Conservation (phyloP, 169 alveolate genomes). For the Plasmodium inui region DNA sequence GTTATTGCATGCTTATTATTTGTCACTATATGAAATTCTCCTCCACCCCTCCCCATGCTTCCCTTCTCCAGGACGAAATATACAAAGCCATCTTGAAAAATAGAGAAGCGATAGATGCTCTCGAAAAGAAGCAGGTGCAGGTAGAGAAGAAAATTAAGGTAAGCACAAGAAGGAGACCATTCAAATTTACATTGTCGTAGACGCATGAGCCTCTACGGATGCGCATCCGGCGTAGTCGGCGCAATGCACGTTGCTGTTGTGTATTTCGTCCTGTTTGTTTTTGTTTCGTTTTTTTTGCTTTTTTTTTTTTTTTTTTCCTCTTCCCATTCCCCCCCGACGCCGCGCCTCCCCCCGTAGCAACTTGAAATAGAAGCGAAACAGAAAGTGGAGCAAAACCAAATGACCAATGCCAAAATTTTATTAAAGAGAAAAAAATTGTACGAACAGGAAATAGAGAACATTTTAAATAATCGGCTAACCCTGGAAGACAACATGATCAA, state of each 20-base stretch:
- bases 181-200: neutral
- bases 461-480: conserved; percentile 79
- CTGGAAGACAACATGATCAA: conserved; percentile 85
- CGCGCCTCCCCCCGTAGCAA: conserved; percentile 30
- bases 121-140: conserved; percentile 75
- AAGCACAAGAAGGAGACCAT: neutral
- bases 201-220: neutral
- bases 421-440: conserved; percentile 81
- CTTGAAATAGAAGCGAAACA: conserved; percentile 72
- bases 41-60: neutral
- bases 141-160: conserved; percentile 75
- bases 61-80: conserved; percentile 47
- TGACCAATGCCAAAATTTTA: conserved; percentile 79
- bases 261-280: neutral
- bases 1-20: neutral
- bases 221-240: neutral
- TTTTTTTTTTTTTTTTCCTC: neutral
- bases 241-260: neutral
- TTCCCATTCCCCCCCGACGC: neutral
- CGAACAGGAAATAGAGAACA: conserved; percentile 80
- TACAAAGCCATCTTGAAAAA: conserved; percentile 71
- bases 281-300: neutral
- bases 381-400: conserved; percentile 69
- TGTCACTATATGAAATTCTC: neutral
- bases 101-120: conserved; percentile 74